Base-by-base conservation (phyloP, 495 filamentous ascomycete genomes). In the Podospora didyma region DNA sequence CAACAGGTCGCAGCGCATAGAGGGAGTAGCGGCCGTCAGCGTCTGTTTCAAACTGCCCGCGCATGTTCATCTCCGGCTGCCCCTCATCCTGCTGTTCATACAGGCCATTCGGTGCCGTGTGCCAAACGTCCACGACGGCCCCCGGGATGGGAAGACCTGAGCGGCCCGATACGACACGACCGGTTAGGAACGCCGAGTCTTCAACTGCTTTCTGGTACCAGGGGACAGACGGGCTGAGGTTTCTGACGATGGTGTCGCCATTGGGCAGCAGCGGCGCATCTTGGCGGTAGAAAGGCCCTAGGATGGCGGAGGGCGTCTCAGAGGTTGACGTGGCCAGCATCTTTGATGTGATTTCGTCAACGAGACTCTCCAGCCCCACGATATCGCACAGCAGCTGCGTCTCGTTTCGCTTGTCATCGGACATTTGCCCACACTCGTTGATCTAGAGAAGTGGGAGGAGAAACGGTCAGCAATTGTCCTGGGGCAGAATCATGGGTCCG, bases 211-310 rank as follows among this genome's bases (percentile, higher is more conserved):
- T 62, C 6, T 62, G 46, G 60, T 70, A 74, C 70, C 69, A 75
- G 2, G 62, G 51, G 6, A 69, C 61, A 12, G 62, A 54, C 10
- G 67, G 62, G 26, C 49, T 52, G 50, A 58, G 51, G 56, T 62
- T 62, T 12, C 56, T 56, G 1, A 86, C 73, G 59, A 90, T 87
- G 56, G 79, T 84, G 54, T 75, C 79, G 20, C 83, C 87, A 72
- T 87, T 89, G 7, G 78, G 62, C 37, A 81, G 77, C 21, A 74
- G 68, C 3, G 87, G 86, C 0, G 88, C 85, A 66, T 89, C 76
- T 54, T 82, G 74, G 16, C 89, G 83, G 78, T 86, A 92, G 77
- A 91, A 91, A 3, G 89, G 89, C 7, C 89, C 89, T 0, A 92
- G 79, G 53, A 91, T 85, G 42, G 88, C 80, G 3, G 88, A 88